These are phyloP conservation scores for Pseudopithomyces chartarum DNA, from an alignment of 2,329 filamentous ascomycete species.

Conservation along the genomic window DNA sequence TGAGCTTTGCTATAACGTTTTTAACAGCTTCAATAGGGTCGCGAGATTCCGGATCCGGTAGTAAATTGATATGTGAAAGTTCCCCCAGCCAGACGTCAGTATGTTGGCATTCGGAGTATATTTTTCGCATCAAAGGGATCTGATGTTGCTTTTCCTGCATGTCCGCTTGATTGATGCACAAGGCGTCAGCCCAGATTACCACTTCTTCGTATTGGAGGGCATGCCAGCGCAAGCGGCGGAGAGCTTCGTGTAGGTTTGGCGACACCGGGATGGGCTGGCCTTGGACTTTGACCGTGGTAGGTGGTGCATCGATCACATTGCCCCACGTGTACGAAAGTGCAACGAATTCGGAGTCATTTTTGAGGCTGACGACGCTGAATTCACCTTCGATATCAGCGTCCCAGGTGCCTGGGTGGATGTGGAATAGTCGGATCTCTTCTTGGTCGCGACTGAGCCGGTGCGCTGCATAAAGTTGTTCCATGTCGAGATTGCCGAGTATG, in stretches of 20 bases:
- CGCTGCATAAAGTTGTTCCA: background rate
- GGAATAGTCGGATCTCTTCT: background rate
- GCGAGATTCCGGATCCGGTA: background rate
- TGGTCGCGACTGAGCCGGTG: conserved; percentile 14
- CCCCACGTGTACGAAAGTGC: conserved; percentile 3
- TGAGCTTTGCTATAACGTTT: background rate
- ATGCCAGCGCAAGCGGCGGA: background rate
- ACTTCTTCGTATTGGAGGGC: background rate
- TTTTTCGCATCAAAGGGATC: conserved; percentile 11
- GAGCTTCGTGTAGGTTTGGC: background rate
- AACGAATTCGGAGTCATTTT: background rate
- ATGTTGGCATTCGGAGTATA: conserved; percentile 30
- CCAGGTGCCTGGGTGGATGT: background rate
- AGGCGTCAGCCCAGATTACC: conserved; percentile 10
- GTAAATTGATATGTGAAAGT: background rate
- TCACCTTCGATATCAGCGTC: background rate
- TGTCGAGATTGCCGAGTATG: background rate
- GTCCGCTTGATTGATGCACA: conserved; percentile 17
- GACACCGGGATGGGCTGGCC: background rate
- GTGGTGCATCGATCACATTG: background rate
- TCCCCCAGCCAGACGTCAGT: conserved; percentile 45
- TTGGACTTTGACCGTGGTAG: background rate
- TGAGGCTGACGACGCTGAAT: background rate
- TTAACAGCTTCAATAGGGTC: background rate
- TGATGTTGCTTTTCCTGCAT: conserved; percentile 9